These are phyloP conservation scores for Teratosphaeria gauchensis DNA, from an alignment of 2,329 filamentous ascomycete genomes.

Conservation along the genomic window DNA sequence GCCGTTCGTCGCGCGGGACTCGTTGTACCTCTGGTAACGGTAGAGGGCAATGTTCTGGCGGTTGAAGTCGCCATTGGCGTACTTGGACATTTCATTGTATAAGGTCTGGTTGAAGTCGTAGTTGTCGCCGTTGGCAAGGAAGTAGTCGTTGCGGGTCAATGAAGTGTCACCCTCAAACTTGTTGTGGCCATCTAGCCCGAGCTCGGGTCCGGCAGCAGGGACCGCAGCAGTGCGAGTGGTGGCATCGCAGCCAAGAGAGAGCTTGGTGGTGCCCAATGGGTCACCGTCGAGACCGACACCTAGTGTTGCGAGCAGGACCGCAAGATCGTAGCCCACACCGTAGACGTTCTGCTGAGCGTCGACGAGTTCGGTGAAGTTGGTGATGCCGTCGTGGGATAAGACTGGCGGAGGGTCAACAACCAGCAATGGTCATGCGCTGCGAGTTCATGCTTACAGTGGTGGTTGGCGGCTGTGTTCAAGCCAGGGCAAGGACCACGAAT, in stretches of 20 bases:
- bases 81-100: constrained; percentile 26
- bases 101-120: constrained; percentile 30
- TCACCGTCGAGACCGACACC: constrained; percentile 31
- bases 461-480: constrained; percentile 31
- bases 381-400: constrained; percentile 31
- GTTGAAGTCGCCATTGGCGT: constrained; percentile 28
- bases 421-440: background rate
- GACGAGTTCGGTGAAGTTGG: constrained; percentile 31
- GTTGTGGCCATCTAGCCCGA: constrained; percentile 32
- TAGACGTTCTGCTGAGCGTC: constrained; percentile 34
- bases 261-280: constrained; percentile 25
- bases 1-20: constrained; percentile 24
- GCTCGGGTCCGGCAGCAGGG: constrained; percentile 21
- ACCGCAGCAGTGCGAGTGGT: constrained; percentile 27
- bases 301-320: constrained; percentile 28
- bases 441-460: constrained; percentile 7
- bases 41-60: constrained; percentile 25
- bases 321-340: constrained; percentile 32
- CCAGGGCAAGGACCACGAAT: constrained; percentile 32
- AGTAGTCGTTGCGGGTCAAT: constrained; percentile 30
- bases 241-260: constrained; percentile 33
- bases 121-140: constrained; percentile 22
- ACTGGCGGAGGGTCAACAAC: constrained; percentile 14
- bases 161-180: constrained; percentile 30
- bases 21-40: constrained; percentile 29